These are phyloP conservation scores for Colletotrichum camelliae DNA, from an alignment of 2,329 filamentous ascomycete genomes.

Conservation along the genomic window DNA sequence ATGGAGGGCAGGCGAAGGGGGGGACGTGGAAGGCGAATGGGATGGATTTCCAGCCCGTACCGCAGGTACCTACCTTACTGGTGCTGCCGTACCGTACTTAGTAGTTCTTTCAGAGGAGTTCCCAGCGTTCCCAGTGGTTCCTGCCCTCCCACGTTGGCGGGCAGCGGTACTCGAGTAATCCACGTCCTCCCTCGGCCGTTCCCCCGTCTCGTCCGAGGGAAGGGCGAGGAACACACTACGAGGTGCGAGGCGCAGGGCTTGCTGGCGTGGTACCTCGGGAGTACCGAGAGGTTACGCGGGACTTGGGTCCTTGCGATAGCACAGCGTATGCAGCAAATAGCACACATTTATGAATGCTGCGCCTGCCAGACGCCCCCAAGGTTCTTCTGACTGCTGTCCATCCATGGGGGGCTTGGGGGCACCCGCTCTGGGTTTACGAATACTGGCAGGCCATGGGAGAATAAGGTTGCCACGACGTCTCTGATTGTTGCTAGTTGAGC, in stretches of 20 bases:
- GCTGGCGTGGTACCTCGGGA: neutral
- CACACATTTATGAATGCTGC: neutral
- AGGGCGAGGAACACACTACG: neutral
- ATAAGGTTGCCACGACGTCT: neutral
- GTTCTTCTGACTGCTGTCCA: neutral
- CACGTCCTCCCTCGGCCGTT: neutral
- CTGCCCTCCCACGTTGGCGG: neutral
- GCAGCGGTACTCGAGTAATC: neutral
- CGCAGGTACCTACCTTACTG: too few relatives aligned
- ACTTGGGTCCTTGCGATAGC: neutral
- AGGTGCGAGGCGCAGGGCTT: conserved; percentile 4
- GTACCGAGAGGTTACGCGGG: neutral
- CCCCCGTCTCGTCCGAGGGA: neutral
- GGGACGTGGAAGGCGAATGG: neutral
- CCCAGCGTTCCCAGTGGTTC: conserved; percentile 8
- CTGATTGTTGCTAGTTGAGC: neutral
- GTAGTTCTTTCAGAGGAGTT: neutral
- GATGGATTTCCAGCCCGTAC: neutral
- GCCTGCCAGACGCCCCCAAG: neutral
- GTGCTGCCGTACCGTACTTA: too few relatives aligned
- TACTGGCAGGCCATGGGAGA: neutral
- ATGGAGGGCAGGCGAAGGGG: neutral
- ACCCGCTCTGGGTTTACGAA: neutral
- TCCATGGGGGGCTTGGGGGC: neutral
- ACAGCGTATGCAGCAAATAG: neutral